Evolutionary conservation across 305 asterid genomes (phyloP), one percentile per base, ranked within the genome.

Genomic region (Euphrasia arctica): DNA sequence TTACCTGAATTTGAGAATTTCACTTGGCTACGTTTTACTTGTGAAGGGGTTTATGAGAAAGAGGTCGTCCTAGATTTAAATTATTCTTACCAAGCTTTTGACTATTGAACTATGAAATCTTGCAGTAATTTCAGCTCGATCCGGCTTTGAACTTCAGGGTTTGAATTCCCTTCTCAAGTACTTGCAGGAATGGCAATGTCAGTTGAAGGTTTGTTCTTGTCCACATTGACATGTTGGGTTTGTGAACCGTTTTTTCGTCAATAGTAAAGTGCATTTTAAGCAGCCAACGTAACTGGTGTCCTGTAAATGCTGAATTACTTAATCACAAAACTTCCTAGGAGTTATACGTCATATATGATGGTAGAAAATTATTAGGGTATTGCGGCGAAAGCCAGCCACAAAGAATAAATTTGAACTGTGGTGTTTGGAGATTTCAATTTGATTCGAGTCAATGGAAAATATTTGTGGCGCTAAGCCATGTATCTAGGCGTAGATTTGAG

Each of bases 101-200:
- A 45, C 50, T 45, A 45, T 45, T 5, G 12, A 45, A 1, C n/a
- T 10, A 45, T 9, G 15, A 45, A 43, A 11, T 42, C 9, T 70
- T 70, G 56, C 51, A 55, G 67, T 10, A 13, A 36, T n/a, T 58
- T 58, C 68, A 70, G 42, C 12, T 28, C 22, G 59, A 72, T 54
- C 62, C 5, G 55, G 22, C 9, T 15, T 43, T 34, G 50, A 54
- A 12, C 54, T 60, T 39, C 66, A n/a, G 9, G 39, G 51, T 50
- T 47, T 60, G 66, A 63, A 31, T 36, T 55, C 3, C 51, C 22
- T 56, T 47, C 58, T 52, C 60, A 63, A 70, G 50, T 62, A 62
- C 67, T 63, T 32, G 73, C 77, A 63, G 75, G 66, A 70, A 87
- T 90, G 95, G 87, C 94, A 45, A 90, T 90, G 97, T 85, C 95